Conservation (phyloP, 2,329 filamentous ascomycete species). For the Eutypella sp. region DNA sequence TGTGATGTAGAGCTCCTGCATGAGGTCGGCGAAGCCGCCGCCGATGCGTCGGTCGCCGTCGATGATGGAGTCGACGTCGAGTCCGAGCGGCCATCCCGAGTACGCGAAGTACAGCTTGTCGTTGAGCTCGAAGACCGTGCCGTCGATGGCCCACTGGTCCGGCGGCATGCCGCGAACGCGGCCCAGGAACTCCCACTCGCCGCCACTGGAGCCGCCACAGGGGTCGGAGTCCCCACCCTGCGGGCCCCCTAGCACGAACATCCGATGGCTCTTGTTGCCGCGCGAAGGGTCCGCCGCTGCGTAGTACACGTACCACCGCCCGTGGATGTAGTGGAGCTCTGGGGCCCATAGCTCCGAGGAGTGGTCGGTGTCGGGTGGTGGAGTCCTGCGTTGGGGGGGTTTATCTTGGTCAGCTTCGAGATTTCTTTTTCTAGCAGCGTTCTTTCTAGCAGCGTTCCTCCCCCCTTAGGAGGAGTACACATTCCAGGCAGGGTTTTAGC, state of each 20-base stretch:
- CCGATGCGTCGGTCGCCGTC: no score
- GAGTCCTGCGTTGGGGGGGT: constrained; percentile 23
- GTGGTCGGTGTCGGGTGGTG: constrained; percentile 23
- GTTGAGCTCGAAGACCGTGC: constrained; percentile 25
- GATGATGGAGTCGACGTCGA: constrained; percentile 8
- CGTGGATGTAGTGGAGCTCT: constrained; percentile 25
- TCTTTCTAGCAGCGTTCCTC: no score
- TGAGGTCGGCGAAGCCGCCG: no score
- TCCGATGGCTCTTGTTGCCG: constrained; percentile 27
- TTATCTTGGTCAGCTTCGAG: constrained; percentile 4
- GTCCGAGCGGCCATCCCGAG: constrained; percentile 27
- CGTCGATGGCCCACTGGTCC: constrained; percentile 29
- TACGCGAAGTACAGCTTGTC: constrained; percentile 24
- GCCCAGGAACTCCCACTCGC: constrained; percentile 27
- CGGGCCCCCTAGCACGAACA: constrained; percentile 28
- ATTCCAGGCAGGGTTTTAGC: neutral
- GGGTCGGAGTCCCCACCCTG: constrained; percentile 21
- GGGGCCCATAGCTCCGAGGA: constrained; percentile 29
- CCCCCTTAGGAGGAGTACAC: no score
- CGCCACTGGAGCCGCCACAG: no score
- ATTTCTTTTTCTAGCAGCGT: neutral
- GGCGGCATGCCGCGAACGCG: constrained; percentile 22
- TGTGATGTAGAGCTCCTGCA: constrained; percentile 25
- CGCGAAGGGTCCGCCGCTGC: constrained; percentile 21
- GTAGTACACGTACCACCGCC: constrained; percentile 30